Evolutionary conservation across 177 flowering plant species (phyloP).

Genomic region (Vitis hybrid): DNA sequence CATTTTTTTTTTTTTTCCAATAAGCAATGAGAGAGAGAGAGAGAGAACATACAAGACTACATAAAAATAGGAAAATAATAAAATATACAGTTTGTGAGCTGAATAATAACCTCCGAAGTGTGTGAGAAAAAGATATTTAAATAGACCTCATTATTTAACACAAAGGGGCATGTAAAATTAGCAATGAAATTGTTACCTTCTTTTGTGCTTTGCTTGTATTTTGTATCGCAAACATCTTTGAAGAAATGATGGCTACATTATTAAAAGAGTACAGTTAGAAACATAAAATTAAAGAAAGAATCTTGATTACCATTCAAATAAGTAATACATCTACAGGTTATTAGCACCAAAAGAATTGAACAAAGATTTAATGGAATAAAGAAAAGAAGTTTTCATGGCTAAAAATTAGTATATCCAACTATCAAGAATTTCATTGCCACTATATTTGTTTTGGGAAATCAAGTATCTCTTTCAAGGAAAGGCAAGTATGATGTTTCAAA

Average conservation of each 20-base stretch:
- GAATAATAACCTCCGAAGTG: neutral
- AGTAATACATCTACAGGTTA: neutral
- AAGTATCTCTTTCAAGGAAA: neutral
- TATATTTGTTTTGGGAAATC: neutral
- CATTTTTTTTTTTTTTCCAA: no score
- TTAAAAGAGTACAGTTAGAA: conserved; percentile 13
- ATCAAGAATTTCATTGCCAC: neutral
- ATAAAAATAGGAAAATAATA: neutral
- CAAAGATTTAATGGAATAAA: neutral
- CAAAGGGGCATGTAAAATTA: neutral
- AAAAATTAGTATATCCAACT: neutral
- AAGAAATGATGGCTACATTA: conserved; percentile 74
- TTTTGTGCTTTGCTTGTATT: conserved; percentile 65
- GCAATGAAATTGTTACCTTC: conserved; percentile 36
- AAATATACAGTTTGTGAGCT: neutral
- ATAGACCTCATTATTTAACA: neutral
- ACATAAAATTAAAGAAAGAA: neutral
- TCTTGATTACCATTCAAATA: neutral
- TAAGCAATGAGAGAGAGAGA: neutral
- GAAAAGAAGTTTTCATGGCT: neutral
- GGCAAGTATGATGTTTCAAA: neutral
- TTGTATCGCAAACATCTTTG: conserved; percentile 87
- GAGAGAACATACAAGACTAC: neutral
- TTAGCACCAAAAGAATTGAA: neutral
- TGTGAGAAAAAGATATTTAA: neutral